phyloP scores from a whole-genome alignment of 2,329 filamentous ascomycete genomes.

The Pseudogymnoascus destructans region DNA sequence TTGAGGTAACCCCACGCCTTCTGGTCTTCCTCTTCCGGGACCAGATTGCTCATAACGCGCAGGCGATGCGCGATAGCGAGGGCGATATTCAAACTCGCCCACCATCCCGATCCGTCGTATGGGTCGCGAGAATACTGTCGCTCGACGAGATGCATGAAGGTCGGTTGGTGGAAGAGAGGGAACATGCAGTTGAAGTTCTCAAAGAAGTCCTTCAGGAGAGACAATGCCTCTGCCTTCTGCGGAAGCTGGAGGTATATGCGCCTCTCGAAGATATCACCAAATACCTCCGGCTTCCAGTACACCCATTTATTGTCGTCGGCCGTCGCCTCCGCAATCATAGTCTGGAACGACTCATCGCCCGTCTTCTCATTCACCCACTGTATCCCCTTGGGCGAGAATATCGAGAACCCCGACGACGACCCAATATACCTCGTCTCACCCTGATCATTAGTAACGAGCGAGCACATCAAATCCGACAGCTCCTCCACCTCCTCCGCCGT shows the following conservation, averaged over 20 bases:
- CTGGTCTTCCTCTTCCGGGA: constrained; percentile 80
- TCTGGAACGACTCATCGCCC: constrained; percentile 85
- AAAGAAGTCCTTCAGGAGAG: constrained; percentile 84
- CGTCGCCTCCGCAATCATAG: constrained; percentile 86
- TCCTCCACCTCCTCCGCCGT: constrained; percentile 65
- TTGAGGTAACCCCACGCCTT: constrained; percentile 94
- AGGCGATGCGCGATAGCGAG: constrained; percentile 87
- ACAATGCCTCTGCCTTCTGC: constrained; percentile 73
- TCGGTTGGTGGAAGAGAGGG: constrained; percentile 91
- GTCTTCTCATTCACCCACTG: constrained; percentile 98
- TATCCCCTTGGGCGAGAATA: constrained; percentile 95
- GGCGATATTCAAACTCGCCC: constrained; percentile 89
- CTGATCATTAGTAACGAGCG: constrained; percentile 83
- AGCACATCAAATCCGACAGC: constrained; percentile 98
- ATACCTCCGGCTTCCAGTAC: constrained; percentile 96
- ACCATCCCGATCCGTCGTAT: constrained; percentile 94
- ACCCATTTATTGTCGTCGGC: constrained; percentile 92
- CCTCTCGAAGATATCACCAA: constrained; percentile 79
- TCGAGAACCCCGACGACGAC: constrained; percentile 94
- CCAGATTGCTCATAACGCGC: constrained; percentile 88
- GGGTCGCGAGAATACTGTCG: constrained; percentile 86
- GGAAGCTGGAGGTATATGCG: constrained; percentile 67
- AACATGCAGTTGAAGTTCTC: constrained; percentile 99
- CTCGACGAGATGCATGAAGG: constrained; percentile 95
- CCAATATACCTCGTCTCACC: constrained; percentile 95